Base-by-base conservation (phyloP, 345 rosid genomes). In the Sonneratia caseolaris region DNA sequence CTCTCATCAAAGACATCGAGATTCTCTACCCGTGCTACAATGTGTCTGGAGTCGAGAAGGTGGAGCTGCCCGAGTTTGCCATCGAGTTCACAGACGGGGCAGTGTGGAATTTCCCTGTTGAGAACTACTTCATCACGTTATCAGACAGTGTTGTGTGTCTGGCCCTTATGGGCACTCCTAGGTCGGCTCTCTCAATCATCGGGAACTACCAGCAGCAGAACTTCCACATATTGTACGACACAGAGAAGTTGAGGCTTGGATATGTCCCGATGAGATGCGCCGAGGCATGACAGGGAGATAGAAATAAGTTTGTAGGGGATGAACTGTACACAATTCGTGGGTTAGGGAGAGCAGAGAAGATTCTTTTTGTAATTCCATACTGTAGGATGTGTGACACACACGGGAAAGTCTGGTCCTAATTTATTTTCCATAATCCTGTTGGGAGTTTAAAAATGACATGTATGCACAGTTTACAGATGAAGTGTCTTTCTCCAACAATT, bases 171-270 rank as follows among this genome's bases (percentile, higher is more conserved):
- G 92, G 97, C 74, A 91, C 96, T 47, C 96, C 97, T 0, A 81
- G 66, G 59, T 87, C 96, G 24, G 87, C 89, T 0, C 87, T 91
- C n/a, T 94, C 99, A 0, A 94, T 94, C 35, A 87, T 94, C 1
- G 99, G 97, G 5, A 94, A 91, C 77, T 94, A 91, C 61, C 97
- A 94, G 89, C 98, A 94, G 81, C 98, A 94, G 72, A 94, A 94
- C 72, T 94, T 94, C 78, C 98, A 91, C 57, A 77, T 94, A 61
- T 64, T 94, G 47, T 94, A 94, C 79, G 98, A 94, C 75, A 94
- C 92, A 5, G 83, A 88, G 79, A 90, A 72, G 79, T 90, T 97
- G 3, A 86, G 92, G 83, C 87, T 94, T n/a, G 97, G 98, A 14
- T 94, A 81, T 72, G 97, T 92, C 2, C 97, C 96, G 0, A 83